phyloP scores from a whole-genome alignment of 2,329 filamentous ascomycete species.

The Apiospora marii region DNA sequence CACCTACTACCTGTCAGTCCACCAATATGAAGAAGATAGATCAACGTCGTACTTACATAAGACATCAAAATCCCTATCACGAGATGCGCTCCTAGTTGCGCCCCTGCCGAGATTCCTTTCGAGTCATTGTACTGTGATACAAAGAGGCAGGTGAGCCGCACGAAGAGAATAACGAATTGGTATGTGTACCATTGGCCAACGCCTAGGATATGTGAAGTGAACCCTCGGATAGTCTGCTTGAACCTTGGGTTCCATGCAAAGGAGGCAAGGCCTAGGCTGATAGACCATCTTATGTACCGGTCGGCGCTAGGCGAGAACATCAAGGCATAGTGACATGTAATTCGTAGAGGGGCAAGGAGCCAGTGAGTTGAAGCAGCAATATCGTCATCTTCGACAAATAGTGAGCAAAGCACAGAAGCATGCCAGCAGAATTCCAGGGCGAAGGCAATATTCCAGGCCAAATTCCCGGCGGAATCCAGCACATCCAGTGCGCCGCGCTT shows the following conservation, averaged over 20 bases:
- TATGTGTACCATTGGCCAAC: conserved; percentile 72
- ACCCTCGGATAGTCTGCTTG: conserved; percentile 66
- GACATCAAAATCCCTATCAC: conserved; percentile 60
- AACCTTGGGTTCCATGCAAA: conserved; percentile 76
- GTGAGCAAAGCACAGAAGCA: conserved; percentile 42
- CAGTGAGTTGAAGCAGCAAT: conserved; percentile 28
- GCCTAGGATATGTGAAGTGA: conserved; percentile 65
- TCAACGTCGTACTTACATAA: conserved; percentile 53
- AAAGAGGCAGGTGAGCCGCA: conserved; percentile 60
- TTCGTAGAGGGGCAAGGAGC: conserved; percentile 27
- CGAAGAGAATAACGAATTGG: conserved; percentile 65
- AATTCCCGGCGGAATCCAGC: conserved; percentile 51
- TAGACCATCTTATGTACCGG: conserved; percentile 54
- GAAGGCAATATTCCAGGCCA: conserved; percentile 57
- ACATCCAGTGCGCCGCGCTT: conserved; percentile 51
- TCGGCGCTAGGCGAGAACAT: conserved; percentile 51
- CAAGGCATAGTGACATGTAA: conserved; percentile 31
- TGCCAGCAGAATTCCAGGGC: conserved; percentile 56
- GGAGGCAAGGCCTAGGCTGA: conserved; percentile 58
- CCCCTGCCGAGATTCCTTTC: conserved; percentile 47
- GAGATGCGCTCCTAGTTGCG: conserved; percentile 60
- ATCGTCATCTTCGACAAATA: conserved; percentile 32
- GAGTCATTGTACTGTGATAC: conserved; percentile 50
- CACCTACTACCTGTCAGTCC: conserved; percentile 48
- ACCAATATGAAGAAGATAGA: neutral